These are phyloP conservation scores for Syncephalastrum sp. DNA, from an alignment of 371 early-diverging fungal genomes.

Conservation along the genomic window DNA sequence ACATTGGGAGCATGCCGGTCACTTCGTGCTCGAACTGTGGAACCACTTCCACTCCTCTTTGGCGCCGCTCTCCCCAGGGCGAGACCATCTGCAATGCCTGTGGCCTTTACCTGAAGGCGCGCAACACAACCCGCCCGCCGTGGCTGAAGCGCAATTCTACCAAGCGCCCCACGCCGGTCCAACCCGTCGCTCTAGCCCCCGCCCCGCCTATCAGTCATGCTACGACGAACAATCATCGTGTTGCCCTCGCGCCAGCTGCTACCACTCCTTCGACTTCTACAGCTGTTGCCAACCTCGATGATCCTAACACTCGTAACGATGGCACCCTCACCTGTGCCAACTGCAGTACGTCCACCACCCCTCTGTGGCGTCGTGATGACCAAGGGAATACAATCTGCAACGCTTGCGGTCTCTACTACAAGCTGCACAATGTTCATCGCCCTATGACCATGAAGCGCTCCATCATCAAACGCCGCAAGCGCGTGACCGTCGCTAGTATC, in stretches of 20 bases:
- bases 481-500: conserved; percentile 27
- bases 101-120: conserved; percentile 83
- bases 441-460: conserved; percentile 56
- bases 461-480: conserved; percentile 56
- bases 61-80: conserved; percentile 86
- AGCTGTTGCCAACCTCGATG: not conserved
- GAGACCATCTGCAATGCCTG: conserved; percentile 92
- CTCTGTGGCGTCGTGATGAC: conserved; percentile 79
- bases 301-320: conserved; percentile 2
- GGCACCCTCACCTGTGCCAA: conserved; percentile 59
- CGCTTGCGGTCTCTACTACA: conserved; percentile 81
- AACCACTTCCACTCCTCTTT: conserved; percentile 88
- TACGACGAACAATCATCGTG: not conserved
- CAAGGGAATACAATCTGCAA: conserved; percentile 73
- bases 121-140: conserved; percentile 78
- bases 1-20: conserved; percentile 47
- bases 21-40: conserved; percentile 87
- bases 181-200: conserved; percentile 33
- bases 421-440: conserved; percentile 64
- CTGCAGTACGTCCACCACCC: conserved; percentile 76
- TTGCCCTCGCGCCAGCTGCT: conserved; percentile 7
- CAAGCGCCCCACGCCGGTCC: conserved; percentile 25
- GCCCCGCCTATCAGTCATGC: conserved; percentile 19
- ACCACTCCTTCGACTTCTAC: conserved; percentile 5
- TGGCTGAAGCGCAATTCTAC: conserved; percentile 69